Conservation (phyloP, 208 protist species). For the Acanthamoeba polyphaga region DNA sequence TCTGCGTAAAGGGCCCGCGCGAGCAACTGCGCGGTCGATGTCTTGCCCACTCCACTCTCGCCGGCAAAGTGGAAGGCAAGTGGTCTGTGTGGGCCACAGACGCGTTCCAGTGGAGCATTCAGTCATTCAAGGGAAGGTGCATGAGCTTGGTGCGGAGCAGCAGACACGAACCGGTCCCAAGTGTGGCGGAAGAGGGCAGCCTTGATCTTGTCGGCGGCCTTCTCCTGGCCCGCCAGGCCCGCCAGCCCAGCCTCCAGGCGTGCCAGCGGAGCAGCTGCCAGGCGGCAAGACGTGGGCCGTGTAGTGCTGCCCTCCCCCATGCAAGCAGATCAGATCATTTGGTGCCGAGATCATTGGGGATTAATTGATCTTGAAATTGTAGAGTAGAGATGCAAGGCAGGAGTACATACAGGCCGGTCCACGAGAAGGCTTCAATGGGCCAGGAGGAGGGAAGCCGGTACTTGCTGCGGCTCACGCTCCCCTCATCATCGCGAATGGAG, state of each 20-base stretch:
- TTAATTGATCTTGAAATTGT: no score
- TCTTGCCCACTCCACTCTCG: conserved; percentile 20
- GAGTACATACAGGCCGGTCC: no score
- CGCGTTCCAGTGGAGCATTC: no score
- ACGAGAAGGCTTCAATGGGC: no score
- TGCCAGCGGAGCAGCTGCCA: neutral
- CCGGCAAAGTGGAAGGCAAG: conserved; percentile 12
- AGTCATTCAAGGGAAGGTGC: no score
- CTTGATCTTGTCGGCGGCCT: neutral
- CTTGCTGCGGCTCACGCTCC: neutral
- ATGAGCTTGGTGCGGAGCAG: neutral
- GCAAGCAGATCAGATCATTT: neutral
- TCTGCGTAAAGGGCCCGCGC: neutral
- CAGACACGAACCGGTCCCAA: neutral
- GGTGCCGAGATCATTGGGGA: no score
- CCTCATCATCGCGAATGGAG: neutral
- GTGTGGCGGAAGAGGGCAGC: neutral
- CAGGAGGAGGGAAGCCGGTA: no score
- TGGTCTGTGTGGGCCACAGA: neutral
- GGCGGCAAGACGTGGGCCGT: neutral
- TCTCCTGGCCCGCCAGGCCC: neutral
- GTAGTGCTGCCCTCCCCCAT: neutral
- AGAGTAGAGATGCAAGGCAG: no score
- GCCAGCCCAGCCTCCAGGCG: neutral
- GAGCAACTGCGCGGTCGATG: neutral